Evolutionary conservation across 2,329 filamentous ascomycete genomes (phyloP).

Genomic region (Hypoxylon sp.): DNA sequence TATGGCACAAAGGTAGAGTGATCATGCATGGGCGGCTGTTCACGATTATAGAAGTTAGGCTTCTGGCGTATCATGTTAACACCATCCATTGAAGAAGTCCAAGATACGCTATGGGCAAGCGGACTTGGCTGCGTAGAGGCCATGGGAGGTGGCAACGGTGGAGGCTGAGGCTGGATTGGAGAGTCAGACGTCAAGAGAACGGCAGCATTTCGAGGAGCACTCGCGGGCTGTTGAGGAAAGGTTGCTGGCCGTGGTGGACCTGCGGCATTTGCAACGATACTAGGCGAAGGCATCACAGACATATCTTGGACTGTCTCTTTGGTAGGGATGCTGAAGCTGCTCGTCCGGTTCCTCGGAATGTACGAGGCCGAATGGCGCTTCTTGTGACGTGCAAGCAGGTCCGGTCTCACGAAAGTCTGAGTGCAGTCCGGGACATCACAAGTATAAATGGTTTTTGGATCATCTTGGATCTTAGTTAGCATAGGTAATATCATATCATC

Average conservation of each 20-base stretch:
- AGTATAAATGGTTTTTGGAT: slow-evolving; percentile 82
- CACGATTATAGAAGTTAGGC: slow-evolving; percentile 55
- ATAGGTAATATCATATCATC: slow-evolving; percentile 38
- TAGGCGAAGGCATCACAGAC: slow-evolving; percentile 50
- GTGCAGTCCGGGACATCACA: slow-evolving; percentile 83
- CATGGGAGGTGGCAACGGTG: slow-evolving; percentile 43
- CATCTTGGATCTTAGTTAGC: slow-evolving; percentile 66
- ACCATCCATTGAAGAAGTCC: slow-evolving; percentile 57
- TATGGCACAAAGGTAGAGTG: slow-evolving; percentile 56
- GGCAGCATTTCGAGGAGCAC: slow-evolving; percentile 62
- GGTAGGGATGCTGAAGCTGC: slow-evolving; percentile 61
- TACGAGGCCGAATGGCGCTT: slow-evolving; percentile 74
- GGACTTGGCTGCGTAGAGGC: slow-evolving; percentile 42
- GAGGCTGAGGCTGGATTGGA: slow-evolving; percentile 51
- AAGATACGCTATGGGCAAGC: slow-evolving; percentile 49
- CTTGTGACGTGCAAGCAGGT: slow-evolving; percentile 78
- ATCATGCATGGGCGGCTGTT: slow-evolving; percentile 50
- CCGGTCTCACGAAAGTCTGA: slow-evolving; percentile 83
- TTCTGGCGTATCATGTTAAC: slow-evolving; percentile 58
- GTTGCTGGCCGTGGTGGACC: slow-evolving; percentile 45
- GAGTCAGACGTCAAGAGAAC: slow-evolving; percentile 63
- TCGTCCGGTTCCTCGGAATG: slow-evolving; percentile 65
- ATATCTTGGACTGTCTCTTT: slow-evolving; percentile 47
- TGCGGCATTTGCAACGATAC: slow-evolving; percentile 38
- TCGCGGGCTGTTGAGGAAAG: slow-evolving; percentile 52